These are phyloP conservation scores for Quercus tomentella DNA, from an alignment of 331 rosid species.

Conservation along the genomic window DNA sequence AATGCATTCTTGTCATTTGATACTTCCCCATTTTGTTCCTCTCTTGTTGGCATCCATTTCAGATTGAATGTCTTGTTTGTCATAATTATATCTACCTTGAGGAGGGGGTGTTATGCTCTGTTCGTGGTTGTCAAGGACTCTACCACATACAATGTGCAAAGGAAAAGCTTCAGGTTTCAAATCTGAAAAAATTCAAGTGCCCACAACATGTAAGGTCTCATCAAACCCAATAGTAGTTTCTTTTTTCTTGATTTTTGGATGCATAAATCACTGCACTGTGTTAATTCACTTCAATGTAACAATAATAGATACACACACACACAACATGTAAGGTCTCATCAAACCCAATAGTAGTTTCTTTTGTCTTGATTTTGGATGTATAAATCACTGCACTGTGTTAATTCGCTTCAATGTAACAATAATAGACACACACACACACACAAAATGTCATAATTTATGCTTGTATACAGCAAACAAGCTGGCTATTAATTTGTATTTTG, in stretches of 20 bases:
- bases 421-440: neutral
- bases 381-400: neutral
- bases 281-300: neutral
- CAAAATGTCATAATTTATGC: neutral
- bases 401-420: neutral
- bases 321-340: conserved; percentile 46
- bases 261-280: neutral
- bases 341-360: neutral
- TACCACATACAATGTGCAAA: conserved; percentile 64
- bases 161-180: conserved; percentile 39
- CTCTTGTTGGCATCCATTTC: conserved; percentile 10
- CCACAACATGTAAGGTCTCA: conserved; percentile 66
- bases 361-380: neutral
- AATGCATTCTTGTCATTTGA: neutral
- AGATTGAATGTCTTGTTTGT: conserved; percentile 66
- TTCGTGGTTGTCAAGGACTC: conserved; percentile 57
- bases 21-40: neutral
- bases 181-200: conserved; percentile 69
- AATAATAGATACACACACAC: neutral
- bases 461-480: no score
- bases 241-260: neutral
- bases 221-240: neutral
- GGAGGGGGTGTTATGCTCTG: conserved; percentile 58
- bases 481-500: no score
- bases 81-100: conserved; percentile 40